Evolutionary conservation across 2,329 filamentous ascomycete species (phyloP), one percentile per base, ranked within the genome.

Genomic region (Plectosphaerella plurivora): DNA sequence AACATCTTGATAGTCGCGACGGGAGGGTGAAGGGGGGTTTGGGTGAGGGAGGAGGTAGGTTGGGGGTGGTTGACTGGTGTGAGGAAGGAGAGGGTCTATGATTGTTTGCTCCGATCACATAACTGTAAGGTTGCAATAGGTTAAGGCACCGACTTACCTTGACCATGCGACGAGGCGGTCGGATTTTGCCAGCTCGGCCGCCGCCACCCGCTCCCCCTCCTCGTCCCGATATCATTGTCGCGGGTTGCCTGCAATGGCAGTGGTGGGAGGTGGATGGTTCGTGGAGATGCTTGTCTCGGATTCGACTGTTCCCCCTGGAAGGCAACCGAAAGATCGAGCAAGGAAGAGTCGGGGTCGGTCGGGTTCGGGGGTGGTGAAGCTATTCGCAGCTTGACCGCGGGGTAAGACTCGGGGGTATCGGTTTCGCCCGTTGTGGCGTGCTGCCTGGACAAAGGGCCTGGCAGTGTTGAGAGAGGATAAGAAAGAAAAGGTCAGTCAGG

Each of bases 201-300:
- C 28, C 28, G 11, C 28, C 61, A 60, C 48, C 70, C 51, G 68
- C 41, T 9, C 54, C 54, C 45, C 56, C 66, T 63, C 72, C 75
- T 60, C 75, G 70, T 55, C 75, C 75, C 7, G 75, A 76, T 59
- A 78, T 77, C 75, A 78, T 78, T 33, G 24, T 56, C 59, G 46
- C 22, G 3, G 9, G 25, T 16, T 33, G 28, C 28, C 28, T 33
- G 28, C 28, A 33, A 33, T 33, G 9, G 28, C 28, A 33, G 28
- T 12, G 7, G 11, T 12, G 28, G 28, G 28, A 8, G 28, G 9
- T 33, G 28, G 11, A 33, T 33, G 28, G 28, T 10, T 9, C 28
- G 8, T 33, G 28, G 4, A 33, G 28, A 12, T 5, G 3, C 5
- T 28, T 16, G 28, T 16, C 25, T 15, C 16, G 41, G n/a, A 44